These are phyloP conservation scores for Diplodia corticola DNA, from an alignment of 2,329 filamentous ascomycete genomes.

Conservation along the genomic window DNA sequence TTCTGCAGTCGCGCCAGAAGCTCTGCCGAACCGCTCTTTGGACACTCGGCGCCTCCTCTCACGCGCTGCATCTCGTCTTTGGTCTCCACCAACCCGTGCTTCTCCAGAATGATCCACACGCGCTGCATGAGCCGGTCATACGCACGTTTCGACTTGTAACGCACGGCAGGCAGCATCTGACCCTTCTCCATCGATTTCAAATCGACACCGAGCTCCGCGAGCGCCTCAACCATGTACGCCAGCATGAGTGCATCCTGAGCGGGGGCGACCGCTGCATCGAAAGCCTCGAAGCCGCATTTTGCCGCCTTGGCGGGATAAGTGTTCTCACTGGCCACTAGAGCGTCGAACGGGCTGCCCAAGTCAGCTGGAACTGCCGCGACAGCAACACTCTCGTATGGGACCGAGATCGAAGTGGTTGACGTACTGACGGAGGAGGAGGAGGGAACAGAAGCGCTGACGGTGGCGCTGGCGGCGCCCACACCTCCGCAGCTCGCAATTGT, in stretches of 20 bases:
- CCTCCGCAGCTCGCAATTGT: not conserved
- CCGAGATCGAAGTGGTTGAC: not conserved
- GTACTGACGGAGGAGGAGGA: not conserved
- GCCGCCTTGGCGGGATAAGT: not conserved
- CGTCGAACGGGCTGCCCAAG: not conserved
- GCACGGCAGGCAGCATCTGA: not conserved
- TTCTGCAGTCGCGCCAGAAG: not conserved
- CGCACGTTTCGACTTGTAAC: not conserved
- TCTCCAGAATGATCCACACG: not conserved
- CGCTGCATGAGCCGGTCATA: not conserved
- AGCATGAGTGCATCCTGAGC: not conserved
- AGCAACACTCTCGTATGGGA: not conserved
- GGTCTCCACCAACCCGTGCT: not conserved
- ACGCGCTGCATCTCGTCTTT: not conserved
- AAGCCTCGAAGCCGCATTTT: not conserved
- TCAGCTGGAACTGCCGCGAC: not conserved
- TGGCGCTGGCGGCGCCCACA: too few relatives aligned
- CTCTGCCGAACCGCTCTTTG: not conserved
- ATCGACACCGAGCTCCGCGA: not conserved
- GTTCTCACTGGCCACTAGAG: conserved; percentile 18
- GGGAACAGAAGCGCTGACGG: too few relatives aligned
- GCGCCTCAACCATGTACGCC: not conserved
- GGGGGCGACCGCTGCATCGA: not conserved
- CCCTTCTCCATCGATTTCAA: not conserved
- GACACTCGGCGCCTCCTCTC: not conserved